A percentile compares a stretch with the other conserved stretches of the same genome.
These are phyloP conservation scores for Physocladia obscura DNA, from an alignment of 192 early-diverging fungal species.

Conservation along the genomic window DNA sequence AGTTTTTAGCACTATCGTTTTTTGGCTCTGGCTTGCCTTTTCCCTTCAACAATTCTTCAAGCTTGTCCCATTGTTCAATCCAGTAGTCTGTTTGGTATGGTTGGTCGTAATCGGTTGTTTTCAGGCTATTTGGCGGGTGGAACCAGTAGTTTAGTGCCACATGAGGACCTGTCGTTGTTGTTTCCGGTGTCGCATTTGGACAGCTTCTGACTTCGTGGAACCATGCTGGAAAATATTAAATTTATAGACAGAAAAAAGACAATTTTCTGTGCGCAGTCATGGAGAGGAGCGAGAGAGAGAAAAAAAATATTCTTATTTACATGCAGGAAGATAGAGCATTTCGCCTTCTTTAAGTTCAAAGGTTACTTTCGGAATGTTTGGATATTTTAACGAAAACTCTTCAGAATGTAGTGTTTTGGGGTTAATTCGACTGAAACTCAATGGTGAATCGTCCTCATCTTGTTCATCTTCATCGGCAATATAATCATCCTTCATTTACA, in stretches of 20 bases:
- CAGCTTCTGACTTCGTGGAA: constrained; percentile 35
- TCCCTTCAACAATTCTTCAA: neutral
- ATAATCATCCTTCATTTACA: constrained; percentile 18
- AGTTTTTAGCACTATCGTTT: constrained; percentile 12
- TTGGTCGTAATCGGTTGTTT: neutral
- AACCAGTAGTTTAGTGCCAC: constrained; percentile 40
- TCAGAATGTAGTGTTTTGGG: constrained; percentile 5
- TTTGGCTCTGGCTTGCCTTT: neutral
- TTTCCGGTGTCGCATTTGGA: neutral
- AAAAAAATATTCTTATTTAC: constrained; percentile 27
- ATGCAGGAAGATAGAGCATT: constrained; percentile 38
- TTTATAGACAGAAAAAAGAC: constrained; percentile 7
- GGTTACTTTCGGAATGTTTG: constrained; percentile 12
- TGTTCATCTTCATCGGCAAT: neutral
- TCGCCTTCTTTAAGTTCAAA: constrained; percentile 36
- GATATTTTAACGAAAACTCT: neutral
- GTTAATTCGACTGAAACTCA: constrained; percentile 36
- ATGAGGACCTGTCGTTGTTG: constrained; percentile 17
- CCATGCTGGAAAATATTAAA: constrained; percentile 28
- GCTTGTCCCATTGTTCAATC: neutral
- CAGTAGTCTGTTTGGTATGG: constrained; percentile 36
- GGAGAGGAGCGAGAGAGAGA: neutral
- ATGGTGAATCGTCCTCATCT: constrained; percentile 21
- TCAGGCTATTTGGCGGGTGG: constrained; percentile 30
- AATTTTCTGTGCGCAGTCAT: too few relatives aligned